A percentile compares a stretch with the other conserved stretches of the same genome.
Conservation (phyloP, 805 yeast species). For the Danielia reshetovae region DNA sequence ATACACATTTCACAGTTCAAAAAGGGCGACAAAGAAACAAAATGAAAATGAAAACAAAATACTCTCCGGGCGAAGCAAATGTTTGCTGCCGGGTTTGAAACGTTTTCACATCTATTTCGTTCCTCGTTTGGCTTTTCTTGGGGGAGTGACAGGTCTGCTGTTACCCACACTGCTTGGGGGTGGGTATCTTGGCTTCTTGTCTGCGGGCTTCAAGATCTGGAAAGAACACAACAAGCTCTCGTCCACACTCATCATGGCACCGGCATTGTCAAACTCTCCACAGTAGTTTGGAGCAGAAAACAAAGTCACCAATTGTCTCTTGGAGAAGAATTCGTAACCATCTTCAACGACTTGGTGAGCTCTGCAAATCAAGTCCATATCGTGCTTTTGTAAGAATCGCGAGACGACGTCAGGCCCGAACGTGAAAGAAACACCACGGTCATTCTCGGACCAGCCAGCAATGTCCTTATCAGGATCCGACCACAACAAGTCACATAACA, state of each 20-base stretch:
- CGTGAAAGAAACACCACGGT: slow-evolving; percentile 98
- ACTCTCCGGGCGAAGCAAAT: neutral
- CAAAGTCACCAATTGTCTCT: slow-evolving; percentile 91
- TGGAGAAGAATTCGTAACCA: slow-evolving; percentile 95
- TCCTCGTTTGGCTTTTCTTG: slow-evolving; percentile 53
- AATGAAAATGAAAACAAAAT: neutral
- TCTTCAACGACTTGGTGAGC: slow-evolving; percentile 99
- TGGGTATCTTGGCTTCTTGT: slow-evolving; percentile 75
- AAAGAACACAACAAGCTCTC: slow-evolving; percentile 94
- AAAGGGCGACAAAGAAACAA: neutral
- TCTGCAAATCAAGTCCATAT: slow-evolving; percentile 95
- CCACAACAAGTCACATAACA: slow-evolving; percentile 95
- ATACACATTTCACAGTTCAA: slow-evolving; percentile 2
- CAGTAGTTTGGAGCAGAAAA: slow-evolving; percentile 98
- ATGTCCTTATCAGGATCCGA: slow-evolving; percentile 98
- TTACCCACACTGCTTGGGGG: slow-evolving; percentile 40
- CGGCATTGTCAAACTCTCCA: slow-evolving; percentile 98
- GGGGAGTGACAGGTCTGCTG: slow-evolving; percentile 54
- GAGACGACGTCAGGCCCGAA: slow-evolving; percentile 99
- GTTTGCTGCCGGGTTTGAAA: neutral
- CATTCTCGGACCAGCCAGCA: slow-evolving; percentile 98
- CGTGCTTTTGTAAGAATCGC: slow-evolving; percentile 93
- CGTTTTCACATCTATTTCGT: slow-evolving; percentile 30
- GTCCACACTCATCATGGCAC: slow-evolving; percentile 99
- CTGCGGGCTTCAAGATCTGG: slow-evolving; percentile 96